A percentile compares a stretch with the other conserved stretches of the same genome.
Evolutionary conservation across 1,139 yeast species (phyloP).

Genomic region (Candida albicans): DNA sequence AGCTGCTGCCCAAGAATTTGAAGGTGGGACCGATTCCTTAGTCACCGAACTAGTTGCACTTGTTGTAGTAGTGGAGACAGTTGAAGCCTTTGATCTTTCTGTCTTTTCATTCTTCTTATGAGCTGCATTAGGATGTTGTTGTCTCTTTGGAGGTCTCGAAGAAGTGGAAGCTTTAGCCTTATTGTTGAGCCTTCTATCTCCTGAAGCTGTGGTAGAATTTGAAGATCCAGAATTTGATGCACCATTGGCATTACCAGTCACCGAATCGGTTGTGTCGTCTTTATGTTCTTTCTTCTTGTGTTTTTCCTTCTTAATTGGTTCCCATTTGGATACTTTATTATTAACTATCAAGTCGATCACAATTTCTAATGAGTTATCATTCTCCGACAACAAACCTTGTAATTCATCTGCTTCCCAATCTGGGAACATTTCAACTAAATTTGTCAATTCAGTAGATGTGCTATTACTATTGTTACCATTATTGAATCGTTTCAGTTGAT

Average conservation of each 20-base stretch:
- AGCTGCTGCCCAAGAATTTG: slow-evolving; percentile 55
- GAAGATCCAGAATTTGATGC: slow-evolving; percentile 3
- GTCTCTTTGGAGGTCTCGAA: slow-evolving; percentile 13
- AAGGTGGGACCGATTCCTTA: slow-evolving; percentile 18
- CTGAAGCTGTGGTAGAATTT: slow-evolving; percentile 7
- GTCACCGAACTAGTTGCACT: slow-evolving; percentile 10
- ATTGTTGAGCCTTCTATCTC: slow-evolving; percentile 8
- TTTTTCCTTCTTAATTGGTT: slow-evolving; percentile 52
- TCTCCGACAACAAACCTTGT: slow-evolving; percentile 70
- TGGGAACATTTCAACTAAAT: slow-evolving; percentile 84
- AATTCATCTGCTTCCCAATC: slow-evolving; percentile 93
- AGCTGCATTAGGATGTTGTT: slow-evolving; percentile 1
- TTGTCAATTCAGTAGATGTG: slow-evolving; percentile 41
- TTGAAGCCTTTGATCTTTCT: slow-evolving; percentile 1
- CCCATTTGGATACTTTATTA: slow-evolving; percentile 67
- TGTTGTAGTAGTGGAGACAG: slow-evolving; percentile 6
- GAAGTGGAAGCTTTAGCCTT: slow-evolving; percentile 7
- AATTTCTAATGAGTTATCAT: slow-evolving; percentile 67
- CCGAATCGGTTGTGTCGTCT: slow-evolving; percentile 16
- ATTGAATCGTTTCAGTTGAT: slow-evolving; percentile 48
- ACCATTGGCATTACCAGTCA: background rate
- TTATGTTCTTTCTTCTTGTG: slow-evolving; percentile 40
- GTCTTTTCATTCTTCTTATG: slow-evolving; percentile 2
- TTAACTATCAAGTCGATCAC: slow-evolving; percentile 87
- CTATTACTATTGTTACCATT: slow-evolving; percentile 17